These are phyloP conservation scores for Eimeria necatrix DNA, from an alignment of 169 alveolate genomes.

Conservation along the genomic window DNA sequence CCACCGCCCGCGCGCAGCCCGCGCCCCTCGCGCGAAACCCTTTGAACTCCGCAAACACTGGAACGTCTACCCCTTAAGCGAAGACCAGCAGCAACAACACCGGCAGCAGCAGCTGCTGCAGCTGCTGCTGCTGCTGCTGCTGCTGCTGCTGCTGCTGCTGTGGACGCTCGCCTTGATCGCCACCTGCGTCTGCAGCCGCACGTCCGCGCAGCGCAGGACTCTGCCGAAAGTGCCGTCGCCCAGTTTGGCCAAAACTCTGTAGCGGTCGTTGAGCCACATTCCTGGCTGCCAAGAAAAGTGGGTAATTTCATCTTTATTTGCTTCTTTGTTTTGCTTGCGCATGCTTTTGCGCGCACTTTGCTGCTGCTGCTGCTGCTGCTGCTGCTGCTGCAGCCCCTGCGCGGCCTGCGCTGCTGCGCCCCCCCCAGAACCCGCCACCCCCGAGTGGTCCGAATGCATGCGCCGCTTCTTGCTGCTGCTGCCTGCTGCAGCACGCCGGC, in stretches of 20 bases:
- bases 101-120: not conserved
- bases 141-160: not conserved
- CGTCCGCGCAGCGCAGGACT: constrained; percentile 94
- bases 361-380: constrained; percentile 16
- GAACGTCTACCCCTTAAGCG: not conserved
- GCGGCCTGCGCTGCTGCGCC: not conserved
- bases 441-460: not conserved
- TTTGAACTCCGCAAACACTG: not conserved
- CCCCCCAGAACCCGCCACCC: not conserved
- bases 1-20: not conserved
- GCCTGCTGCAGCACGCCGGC: constrained; percentile 40
- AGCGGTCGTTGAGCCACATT: constrained; percentile 87
- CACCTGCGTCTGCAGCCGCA: constrained; percentile 86
- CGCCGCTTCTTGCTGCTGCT: constrained; percentile 63
- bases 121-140: not conserved
- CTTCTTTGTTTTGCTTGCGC: constrained; percentile 80
- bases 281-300: constrained; percentile 87
- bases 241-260: constrained; percentile 91
- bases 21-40: not conserved
- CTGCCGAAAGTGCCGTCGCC: constrained; percentile 99
- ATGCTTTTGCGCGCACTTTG: constrained; percentile 58
- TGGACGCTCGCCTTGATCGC: constrained; percentile 92
- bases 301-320: constrained; percentile 83
- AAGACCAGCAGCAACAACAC: not conserved
- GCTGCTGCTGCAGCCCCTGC: constrained; percentile 1